Base-by-base conservation (phyloP, 2,329 filamentous ascomycete species). In the Colletotrichum spinosum region DNA sequence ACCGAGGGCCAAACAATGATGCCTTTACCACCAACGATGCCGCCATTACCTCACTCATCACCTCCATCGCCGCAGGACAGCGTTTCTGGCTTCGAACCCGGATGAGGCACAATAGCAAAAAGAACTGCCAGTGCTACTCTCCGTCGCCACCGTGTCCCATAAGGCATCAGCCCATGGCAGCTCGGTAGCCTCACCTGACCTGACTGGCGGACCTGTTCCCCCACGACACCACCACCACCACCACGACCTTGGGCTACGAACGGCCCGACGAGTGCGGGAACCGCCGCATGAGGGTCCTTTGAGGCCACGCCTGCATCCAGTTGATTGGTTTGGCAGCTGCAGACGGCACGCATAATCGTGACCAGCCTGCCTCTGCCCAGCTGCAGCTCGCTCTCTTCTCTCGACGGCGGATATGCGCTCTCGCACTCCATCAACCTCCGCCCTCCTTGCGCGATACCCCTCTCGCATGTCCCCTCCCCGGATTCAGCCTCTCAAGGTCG, bases 221-320 rank as follows among this genome's bases (percentile, higher is more conserved):
- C 42, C 44, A n/a, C 15, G 13, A 44, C 42, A 44, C 42, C 51
- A 61, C 53, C 60, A 54, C 64, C 60, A 58, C 35, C 42, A 46
- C n/a, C 38, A 50, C 17, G 41, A 35, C 33, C 53, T 53, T 44
- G 42, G 64, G 42, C 53, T 37, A 45, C 25, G 42, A 54, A 12
- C 64, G 54, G 59, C 54, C 54, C 64, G 64, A 65, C 60, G 54
- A 59, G 55, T 67, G 64, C 64, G 64, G 64, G 64, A 67, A 65
- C 55, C 9, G 60, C 54, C 65, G 64, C 44, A 62, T 50, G 41
- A 39, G 49, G 17, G 34, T 37, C 39, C 38, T 15, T 44, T 49
- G 25, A 25, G n/a, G 42, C 49, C 64, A 64, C 50, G 64, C 53
- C 59, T 57, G 54, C 37, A 41, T 25, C 50, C 44, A 56, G 41